Evolutionary conservation across 2,329 filamentous ascomycete genomes (phyloP), one percentile per base, ranked within the genome.

Genomic region (Trichoderma brevicompactum): DNA sequence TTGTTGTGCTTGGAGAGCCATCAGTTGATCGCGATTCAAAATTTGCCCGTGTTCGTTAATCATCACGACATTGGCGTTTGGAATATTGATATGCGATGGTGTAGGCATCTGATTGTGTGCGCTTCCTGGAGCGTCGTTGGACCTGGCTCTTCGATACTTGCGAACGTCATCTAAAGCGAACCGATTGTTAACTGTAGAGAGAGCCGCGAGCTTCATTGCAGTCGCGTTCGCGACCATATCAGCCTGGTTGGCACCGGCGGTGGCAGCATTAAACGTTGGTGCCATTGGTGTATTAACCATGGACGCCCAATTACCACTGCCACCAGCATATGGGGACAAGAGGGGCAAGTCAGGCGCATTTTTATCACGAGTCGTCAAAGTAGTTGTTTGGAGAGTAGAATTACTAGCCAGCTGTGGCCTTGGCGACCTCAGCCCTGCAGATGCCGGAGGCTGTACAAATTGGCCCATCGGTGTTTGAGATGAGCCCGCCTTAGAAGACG

Each of bases 151-250:
- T 69, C 95, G 92, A 79, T 95, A 98, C 80, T 98, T 98, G 74
- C 94, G 92, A 68, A 96, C 94, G 76, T 99, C 95, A 73, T 99
- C 95, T 66, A 99, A 84, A 60, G 95, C 94, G 73, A 99, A 97
- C 48, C 95, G 91, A 78, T 98, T 99, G 82, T 98, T 99, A 56
- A 99, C 95, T 2, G 95, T 99, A 5, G 94, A 98, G 52, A 99
- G 83, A 17, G 95, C 95, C 52, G 95, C 95, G 59, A 99, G 86
- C 78, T 99, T 99, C 95, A 99, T 99, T 23, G 95, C 95, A 15
- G 95, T 98, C 32, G 95, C 95, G 75, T 98, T 99, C 66, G 95
- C 95, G 65, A 99, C 91, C 94, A 98, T 98, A 74, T 99, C 95
- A 15, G 93, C 94, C 76, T 97, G 94, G 64, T 85, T 89, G 53